These are phyloP conservation scores for Lepiota subincarnata DNA, from an alignment of 768 basidiomycete species.

Conservation along the genomic window DNA sequence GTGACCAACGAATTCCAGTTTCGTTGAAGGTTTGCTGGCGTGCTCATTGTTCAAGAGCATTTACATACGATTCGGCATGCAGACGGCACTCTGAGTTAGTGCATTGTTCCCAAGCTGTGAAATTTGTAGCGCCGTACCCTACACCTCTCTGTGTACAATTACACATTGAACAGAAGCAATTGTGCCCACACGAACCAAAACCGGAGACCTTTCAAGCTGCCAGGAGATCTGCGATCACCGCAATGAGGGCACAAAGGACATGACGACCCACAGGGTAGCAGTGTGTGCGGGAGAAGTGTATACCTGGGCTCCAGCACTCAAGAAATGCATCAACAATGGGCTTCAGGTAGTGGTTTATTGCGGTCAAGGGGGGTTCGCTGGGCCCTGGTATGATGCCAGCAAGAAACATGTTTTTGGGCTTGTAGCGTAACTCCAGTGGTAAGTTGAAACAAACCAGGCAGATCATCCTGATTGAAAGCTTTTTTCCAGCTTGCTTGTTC, in stretches of 20 bases:
- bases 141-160: not conserved
- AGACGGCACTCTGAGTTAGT: not conserved
- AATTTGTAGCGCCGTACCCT: slow-evolving; percentile 1
- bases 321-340: slow-evolving; percentile 32
- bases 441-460: slow-evolving; percentile 29
- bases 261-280: slow-evolving; percentile 16
- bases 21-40: not conserved
- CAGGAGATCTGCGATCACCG: slow-evolving; percentile 30
- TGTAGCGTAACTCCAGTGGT: slow-evolving; percentile 21
- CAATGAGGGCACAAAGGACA: slow-evolving; percentile 22
- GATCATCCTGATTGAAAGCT: slow-evolving; percentile 18
- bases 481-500: slow-evolving; percentile 21
- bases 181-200: slow-evolving; percentile 12
- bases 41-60: slow-evolving; percentile 4
- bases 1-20: slow-evolving; percentile 14
- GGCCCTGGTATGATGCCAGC: slow-evolving; percentile 18
- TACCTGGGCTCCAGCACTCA: slow-evolving; percentile 22
- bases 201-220: slow-evolving; percentile 26
- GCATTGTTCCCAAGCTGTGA: not conserved
- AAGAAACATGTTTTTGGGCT: slow-evolving; percentile 18
- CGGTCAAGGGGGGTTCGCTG: slow-evolving; percentile 19
- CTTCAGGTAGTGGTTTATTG: slow-evolving; percentile 30
- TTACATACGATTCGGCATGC: not conserved
- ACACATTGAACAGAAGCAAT: slow-evolving; percentile 14
- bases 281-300: slow-evolving; percentile 19